Conservation (phyloP, 1,284 basidiomycete species). For the Cryptococcus sp. region DNA sequence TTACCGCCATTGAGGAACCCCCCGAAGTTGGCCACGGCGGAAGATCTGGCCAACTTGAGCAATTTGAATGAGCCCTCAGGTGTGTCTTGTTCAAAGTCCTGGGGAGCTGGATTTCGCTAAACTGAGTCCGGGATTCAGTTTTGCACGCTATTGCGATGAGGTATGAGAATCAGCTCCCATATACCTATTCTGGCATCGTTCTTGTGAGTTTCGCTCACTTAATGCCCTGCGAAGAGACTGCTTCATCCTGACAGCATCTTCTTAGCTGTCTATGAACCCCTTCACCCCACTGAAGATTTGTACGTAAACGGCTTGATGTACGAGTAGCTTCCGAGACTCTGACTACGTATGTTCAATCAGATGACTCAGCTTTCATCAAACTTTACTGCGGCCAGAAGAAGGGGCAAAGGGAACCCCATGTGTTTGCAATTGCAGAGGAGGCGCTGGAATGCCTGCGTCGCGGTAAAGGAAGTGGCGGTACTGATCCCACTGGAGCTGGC, state of each 20-base stretch:
- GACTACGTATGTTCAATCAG: constrained; percentile 14
- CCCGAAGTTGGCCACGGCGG: constrained; percentile 90
- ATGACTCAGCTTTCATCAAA: constrained; percentile 95
- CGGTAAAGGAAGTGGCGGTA: constrained; percentile 53
- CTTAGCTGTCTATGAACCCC: constrained; percentile 88
- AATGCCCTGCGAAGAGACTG: not conserved
- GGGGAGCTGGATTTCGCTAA: not conserved
- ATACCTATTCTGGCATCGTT: constrained; percentile 94
- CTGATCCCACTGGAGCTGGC: constrained; percentile 62
- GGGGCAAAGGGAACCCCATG: constrained; percentile 94
- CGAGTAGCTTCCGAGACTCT: not conserved
- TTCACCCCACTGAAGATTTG: constrained; percentile 88
- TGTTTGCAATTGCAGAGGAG: constrained; percentile 99
- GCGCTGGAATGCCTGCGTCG: constrained; percentile 91
- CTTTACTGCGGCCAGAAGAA: constrained; percentile 89
- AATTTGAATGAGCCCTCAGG: constrained; percentile 98
- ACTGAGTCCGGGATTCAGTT: constrained; percentile 56
- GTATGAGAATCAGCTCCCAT: constrained; percentile 95
- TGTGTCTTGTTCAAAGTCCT: constrained; percentile 47
- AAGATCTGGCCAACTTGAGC: constrained; percentile 95
- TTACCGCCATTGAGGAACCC: constrained; percentile 95
- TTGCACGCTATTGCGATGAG: constrained; percentile 95
- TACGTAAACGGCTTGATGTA: constrained; percentile 19
- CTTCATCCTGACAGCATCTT: constrained; percentile 5
- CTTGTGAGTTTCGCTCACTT: constrained; percentile 34